Conservation (phyloP, 768 basidiomycete species). For the Russula foetens region DNA sequence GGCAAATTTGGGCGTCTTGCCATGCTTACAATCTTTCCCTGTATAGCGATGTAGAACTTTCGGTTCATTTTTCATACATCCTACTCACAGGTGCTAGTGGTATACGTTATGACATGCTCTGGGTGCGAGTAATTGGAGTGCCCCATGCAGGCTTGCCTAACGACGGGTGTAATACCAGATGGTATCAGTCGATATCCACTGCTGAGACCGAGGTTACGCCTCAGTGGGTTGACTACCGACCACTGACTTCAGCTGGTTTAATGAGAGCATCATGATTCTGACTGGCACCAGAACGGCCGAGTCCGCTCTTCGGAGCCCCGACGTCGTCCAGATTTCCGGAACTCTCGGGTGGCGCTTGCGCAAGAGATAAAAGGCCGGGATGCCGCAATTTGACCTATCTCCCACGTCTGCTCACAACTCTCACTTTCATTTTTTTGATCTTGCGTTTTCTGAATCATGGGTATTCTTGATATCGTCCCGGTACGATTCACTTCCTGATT, state of each 20-base stretch:
- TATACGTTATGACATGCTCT: not conserved
- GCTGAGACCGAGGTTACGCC: not conserved
- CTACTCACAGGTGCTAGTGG: not conserved
- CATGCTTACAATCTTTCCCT: not conserved
- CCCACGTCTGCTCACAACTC: not conserved
- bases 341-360: conserved; percentile 10
- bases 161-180: not conserved
- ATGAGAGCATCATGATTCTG: not conserved
- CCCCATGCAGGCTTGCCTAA: too few species aligned
- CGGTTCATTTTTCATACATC: not conserved
- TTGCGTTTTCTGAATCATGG: conserved; percentile 39
- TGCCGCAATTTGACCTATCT: not conserved
- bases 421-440: not conserved
- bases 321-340: conserved; percentile 6
- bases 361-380: not conserved
- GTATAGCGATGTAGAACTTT: not conserved
- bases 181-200: not conserved
- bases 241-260: not conserved
- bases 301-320: conserved; percentile 4
- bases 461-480: conserved; percentile 77
- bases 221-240: not conserved
- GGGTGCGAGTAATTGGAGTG: too few species aligned
- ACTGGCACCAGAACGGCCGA: not conserved
- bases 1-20: not conserved
- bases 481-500: conserved; percentile 34